These are phyloP conservation scores for Paspalum notatum DNA, from an alignment of 176 grass and related monocot genomes.

Conservation along the genomic window DNA sequence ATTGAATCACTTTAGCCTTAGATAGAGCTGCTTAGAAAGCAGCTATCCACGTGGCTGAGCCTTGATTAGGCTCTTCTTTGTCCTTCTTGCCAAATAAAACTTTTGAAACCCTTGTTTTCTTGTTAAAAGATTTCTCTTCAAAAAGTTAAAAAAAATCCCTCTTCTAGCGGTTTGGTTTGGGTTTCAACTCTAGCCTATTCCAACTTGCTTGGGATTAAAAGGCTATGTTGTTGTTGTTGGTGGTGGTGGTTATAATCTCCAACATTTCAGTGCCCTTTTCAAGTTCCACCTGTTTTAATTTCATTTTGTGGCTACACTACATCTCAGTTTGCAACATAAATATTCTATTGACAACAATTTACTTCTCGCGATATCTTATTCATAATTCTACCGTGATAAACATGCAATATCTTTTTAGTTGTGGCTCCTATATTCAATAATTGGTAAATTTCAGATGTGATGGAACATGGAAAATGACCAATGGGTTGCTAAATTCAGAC, in stretches of 20 bases:
- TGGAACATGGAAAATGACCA: background rate
- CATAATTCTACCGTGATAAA: background rate
- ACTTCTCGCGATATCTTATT: background rate
- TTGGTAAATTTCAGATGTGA: background rate
- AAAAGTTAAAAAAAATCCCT: too few relatives aligned
- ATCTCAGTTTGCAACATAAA: background rate
- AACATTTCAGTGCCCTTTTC: background rate
- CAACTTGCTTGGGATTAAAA: too few relatives aligned
- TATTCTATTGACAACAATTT: background rate
- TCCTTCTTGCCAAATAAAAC: too few relatives aligned
- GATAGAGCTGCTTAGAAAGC: too few relatives aligned
- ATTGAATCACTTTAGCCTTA: background rate
- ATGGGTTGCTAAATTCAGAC: background rate
- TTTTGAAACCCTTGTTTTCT: too few relatives aligned
- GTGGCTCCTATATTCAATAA: too few relatives aligned
- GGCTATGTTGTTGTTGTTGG: too few relatives aligned
- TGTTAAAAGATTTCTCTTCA: too few relatives aligned
- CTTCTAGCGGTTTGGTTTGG: too few relatives aligned
- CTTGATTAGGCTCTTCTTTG: too few relatives aligned
- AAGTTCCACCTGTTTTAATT: background rate
- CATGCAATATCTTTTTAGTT: background rate
- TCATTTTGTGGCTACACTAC: background rate
- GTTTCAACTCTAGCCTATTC: too few relatives aligned
- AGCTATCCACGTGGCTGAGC: too few relatives aligned
- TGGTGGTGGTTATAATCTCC: constrained; percentile 15